Evolutionary conservation across 805 yeast species (phyloP), one percentile per base, ranked within the genome.

Genomic region (Lachancea nothofagi): DNA sequence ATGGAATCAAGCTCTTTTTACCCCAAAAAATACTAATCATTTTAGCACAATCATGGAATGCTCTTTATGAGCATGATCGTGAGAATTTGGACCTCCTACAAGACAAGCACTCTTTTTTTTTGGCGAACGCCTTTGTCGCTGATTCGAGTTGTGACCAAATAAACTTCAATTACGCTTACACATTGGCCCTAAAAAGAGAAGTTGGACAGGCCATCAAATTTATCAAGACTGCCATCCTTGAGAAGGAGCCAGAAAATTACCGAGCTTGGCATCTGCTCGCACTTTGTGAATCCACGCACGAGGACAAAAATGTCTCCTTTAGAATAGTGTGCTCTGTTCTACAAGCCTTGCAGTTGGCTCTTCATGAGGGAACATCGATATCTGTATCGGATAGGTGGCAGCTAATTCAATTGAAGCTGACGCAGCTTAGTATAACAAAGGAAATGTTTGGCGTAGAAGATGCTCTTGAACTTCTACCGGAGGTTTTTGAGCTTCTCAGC

Each of bases 401-500:
- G 42, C 71, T 78, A 41, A 54, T 80, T 38, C 84, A 85, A 54
- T 68, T 87, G 55, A 83, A 83, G 50, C 69, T 83, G 61, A 81
- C 95, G 0, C 85, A 82, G 50, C 63, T 87, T 26, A 77, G 85
- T 1, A 65, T 86, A n/a, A 63, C 77, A 38, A 88, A 83, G 51
- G 69, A 75, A 5, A 64, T 74, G 3, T 68, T 73, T 41, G 90
- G 87, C 5, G 61, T 71, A 1, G 65, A 70, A 21, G 73, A 73
- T 30, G 77, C 87, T 0, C 57, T 85, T 43, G 85, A 80, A 29
- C 66, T 70, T 36, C 55, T 88, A n/a, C 74, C 83, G 2, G 86
- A 76, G 32, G 69, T 85, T 7, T 82, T 87, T 48, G 71, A 67
- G 8, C 55, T 81, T 8, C 80, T 72, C 49, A 70, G 75, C 35